Evolutionary conservation across 208 protist species (phyloP).

Genomic region (Leishmania turanica): DNA sequence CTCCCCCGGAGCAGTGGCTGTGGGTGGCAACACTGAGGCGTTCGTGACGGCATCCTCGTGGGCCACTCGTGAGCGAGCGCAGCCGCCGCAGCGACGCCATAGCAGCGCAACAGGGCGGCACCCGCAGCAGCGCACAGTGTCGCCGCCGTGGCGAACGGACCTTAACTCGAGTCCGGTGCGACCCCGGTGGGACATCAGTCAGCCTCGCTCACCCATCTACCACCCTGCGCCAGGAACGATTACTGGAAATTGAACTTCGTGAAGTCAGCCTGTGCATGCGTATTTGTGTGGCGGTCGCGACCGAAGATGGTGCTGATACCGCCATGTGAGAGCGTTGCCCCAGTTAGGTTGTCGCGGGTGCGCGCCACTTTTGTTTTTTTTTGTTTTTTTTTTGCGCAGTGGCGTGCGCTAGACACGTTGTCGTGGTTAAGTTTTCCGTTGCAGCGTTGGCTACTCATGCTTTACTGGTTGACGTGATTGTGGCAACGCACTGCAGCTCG

Average conservation of each 20-base stretch:
- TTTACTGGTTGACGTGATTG: neutral
- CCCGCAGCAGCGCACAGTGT: slow-evolving; percentile 32
- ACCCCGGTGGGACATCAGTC: slow-evolving; percentile 59
- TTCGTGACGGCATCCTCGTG: neutral
- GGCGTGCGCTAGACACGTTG: neutral
- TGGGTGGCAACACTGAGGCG: neutral
- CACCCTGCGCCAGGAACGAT: slow-evolving; percentile 12
- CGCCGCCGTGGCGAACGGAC: slow-evolving; percentile 78
- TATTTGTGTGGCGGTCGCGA: neutral
- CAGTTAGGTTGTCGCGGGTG: neutral
- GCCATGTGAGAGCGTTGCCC: neutral
- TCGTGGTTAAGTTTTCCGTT: slow-evolving; percentile 7
- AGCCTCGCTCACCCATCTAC: slow-evolving; percentile 43
- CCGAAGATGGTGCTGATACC: neutral
- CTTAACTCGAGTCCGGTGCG: slow-evolving; percentile 52
- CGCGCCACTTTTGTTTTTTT: neutral
- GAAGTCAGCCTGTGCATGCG: neutral
- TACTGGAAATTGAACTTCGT: neutral
- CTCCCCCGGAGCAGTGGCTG: neutral
- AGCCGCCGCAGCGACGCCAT: slow-evolving; percentile 4
- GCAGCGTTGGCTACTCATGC: neutral
- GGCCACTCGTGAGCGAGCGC: neutral
- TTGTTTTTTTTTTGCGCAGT: neutral
- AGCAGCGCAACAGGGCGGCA: slow-evolving; percentile 1
- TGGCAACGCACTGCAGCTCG: neutral